Evolutionary conservation across 1,284 basidiomycete species (phyloP), one percentile per base, ranked within the genome.

Genomic region (Ceraceosorus bombacis): DNA sequence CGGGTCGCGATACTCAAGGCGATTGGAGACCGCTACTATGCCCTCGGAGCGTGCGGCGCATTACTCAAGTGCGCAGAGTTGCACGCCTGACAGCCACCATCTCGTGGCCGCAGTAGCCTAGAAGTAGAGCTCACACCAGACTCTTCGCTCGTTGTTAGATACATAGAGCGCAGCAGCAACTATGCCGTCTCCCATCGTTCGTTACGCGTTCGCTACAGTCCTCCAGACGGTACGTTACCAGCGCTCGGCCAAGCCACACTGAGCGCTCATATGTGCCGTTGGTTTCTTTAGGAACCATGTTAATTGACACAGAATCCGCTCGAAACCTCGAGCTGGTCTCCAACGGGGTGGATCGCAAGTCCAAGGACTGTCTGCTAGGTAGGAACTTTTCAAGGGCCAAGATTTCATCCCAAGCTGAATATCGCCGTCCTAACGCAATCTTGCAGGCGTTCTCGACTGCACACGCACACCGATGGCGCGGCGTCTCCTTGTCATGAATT

Each of bases 401-500:
- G 10, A 46, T 10, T 9, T n/a, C 7, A 41, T 54, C 37, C 1
- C 15, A 5, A 48, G 38, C 27, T 15, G n/a, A 17, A 12, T 6
- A 9, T 6, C 5, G n/a, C 52, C 40, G n/a, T 39, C 57, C 43
- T 10, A 5, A 6, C 46, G 46, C 37, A 15, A 8, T 5, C 41
- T 54, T 6, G 8, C 27, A 57, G 58, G 53, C 8, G 6, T 49
- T 6, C 27, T 58, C 5, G 39, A 61, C 27, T 17, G 48, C 12
- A 51, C 43, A 46, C 12, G 15, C n/a, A 61, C 60, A 27, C 49
- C 50, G 4, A 61, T 61, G 60, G 60, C 39, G n/a, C 37, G 27
- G 27, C 41, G 60, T 13, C 9, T 61, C 6, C 50, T 61, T 13
- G 49, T 27, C n/a, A 58, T 58, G 55, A 61, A 61, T 39, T 36